A percentile compares a stretch with the other conserved stretches of the same genome.
Evolutionary conservation across 768 basidiomycete genomes (phyloP).

Genomic region (Naganishia randhawae): DNA sequence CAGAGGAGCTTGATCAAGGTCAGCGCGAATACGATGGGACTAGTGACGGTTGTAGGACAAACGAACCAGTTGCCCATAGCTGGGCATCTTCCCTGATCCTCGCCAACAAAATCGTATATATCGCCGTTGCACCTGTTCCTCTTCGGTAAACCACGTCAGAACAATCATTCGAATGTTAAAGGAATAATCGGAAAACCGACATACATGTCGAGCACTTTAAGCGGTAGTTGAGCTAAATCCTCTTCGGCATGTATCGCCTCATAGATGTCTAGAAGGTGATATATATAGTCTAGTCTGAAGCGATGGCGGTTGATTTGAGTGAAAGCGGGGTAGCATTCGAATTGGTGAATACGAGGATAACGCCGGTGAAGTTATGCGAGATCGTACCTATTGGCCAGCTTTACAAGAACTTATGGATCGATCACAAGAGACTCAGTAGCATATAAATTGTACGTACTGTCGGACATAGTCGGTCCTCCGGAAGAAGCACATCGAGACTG

Average conservation of each 20-base stretch:
- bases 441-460: conserved; percentile 59
- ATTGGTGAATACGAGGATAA: background rate
- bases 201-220: conserved; percentile 65
- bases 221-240: conserved; percentile 52
- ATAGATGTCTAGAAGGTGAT: conserved; percentile 49
- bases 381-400: conserved; percentile 44
- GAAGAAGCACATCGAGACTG: conserved; percentile 60
- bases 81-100: conserved; percentile 57
- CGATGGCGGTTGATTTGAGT: background rate
- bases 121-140: conserved; percentile 84
- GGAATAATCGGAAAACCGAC: conserved; percentile 38
- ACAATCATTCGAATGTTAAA: background rate
- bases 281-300: conserved; percentile 73
- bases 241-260: conserved; percentile 40
- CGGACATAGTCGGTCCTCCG: conserved; percentile 74
- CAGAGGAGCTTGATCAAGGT: background rate
- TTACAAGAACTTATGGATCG: background rate
- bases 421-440: background rate
- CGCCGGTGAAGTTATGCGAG: background rate
- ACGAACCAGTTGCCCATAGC: conserved; percentile 67
- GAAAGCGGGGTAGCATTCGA: background rate
- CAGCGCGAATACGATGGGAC: background rate
- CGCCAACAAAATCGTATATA: conserved; percentile 77
- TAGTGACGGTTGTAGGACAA: background rate
- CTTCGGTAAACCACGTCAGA: conserved; percentile 50